These are phyloP conservation scores for Eucalyptus pauciflora DNA, from an alignment of 345 rosid species.

Conservation along the genomic window DNA sequence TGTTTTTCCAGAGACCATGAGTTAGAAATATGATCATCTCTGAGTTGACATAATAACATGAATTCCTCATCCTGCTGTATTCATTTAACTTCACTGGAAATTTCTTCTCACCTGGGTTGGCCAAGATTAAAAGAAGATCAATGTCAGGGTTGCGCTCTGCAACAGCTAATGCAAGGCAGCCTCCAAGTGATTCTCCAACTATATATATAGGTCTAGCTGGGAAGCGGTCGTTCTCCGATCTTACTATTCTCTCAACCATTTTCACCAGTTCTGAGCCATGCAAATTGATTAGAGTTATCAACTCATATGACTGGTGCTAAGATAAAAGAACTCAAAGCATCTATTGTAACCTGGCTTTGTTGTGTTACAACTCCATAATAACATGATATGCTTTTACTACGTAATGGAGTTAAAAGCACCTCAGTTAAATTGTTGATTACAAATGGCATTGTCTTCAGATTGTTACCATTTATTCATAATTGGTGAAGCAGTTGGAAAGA, in stretches of 20 bases:
- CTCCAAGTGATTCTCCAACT: conserved; percentile 78
- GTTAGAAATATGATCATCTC: not conserved
- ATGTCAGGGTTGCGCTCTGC: conserved; percentile 56
- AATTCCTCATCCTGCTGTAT: not conserved
- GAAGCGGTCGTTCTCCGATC: conserved; percentile 15
- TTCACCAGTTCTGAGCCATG: conserved; percentile 42
- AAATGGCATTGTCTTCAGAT: not conserved
- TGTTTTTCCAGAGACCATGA: not conserved
- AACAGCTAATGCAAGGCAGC: conserved; percentile 61
- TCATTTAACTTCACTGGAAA: not conserved
- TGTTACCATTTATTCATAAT: not conserved
- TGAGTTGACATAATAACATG: not conserved
- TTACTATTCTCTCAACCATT: conserved; percentile 39
- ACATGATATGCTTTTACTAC: not conserved
- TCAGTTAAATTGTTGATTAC: not conserved
- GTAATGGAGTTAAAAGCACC: not conserved
- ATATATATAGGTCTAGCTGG: conserved; percentile 66
- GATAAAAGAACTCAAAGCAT: not conserved
- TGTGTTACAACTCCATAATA: not conserved
- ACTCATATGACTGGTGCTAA: not conserved
- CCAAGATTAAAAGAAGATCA: conserved; percentile 60
- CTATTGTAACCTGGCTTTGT: not conserved
- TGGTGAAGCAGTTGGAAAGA: not conserved
- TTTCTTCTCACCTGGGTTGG: conserved; percentile 52
- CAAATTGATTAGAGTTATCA: not conserved